Evolutionary conservation across 352 stramenopile species (phyloP).

Genomic region (Phytophthora brassicae): DNA sequence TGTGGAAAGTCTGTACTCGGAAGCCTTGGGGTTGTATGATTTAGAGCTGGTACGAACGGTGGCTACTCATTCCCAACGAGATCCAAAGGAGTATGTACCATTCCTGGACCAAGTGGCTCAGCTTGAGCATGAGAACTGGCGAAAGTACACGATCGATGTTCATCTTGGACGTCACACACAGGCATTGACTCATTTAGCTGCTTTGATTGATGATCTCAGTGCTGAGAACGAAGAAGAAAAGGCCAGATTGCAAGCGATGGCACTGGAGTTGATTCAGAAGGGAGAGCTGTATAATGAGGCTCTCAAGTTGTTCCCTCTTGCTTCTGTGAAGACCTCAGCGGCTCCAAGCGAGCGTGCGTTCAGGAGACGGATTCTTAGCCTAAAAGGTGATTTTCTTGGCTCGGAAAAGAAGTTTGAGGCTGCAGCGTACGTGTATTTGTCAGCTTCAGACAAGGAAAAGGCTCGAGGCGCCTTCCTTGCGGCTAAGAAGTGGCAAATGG

Average conservation of each 20-base stretch:
- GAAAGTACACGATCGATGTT: slow-evolving; percentile 66
- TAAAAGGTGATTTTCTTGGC: slow-evolving; percentile 57
- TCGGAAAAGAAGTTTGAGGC: slow-evolving; percentile 41
- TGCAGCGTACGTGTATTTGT: slow-evolving; percentile 68
- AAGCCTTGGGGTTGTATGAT: slow-evolving; percentile 72
- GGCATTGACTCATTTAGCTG: slow-evolving; percentile 51
- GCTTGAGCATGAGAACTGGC: slow-evolving; percentile 36
- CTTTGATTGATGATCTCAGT: slow-evolving; percentile 22
- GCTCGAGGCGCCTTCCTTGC: slow-evolving; percentile 60
- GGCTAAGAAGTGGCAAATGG: slow-evolving; percentile 63
- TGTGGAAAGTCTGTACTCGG: slow-evolving; percentile 66
- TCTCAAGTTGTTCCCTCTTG: slow-evolving; percentile 39
- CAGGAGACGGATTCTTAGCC: slow-evolving; percentile 38
- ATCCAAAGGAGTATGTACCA: slow-evolving; percentile 72
- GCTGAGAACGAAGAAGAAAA: slow-evolving; percentile 30
- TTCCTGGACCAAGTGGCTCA: slow-evolving; percentile 55
- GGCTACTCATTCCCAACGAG: slow-evolving; percentile 60
- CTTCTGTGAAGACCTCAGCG: slow-evolving; percentile 3
- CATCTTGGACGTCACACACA: slow-evolving; percentile 45
- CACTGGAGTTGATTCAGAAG: slow-evolving; percentile 43
- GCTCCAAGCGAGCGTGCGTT: slow-evolving; percentile 28
- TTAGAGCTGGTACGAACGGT: slow-evolving; percentile 61
- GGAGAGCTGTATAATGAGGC: slow-evolving; percentile 57
- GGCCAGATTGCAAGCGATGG: slow-evolving; percentile 21
- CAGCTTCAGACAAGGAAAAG: slow-evolving; percentile 35